Percentiles rank a stretch among this genome's conserved stretches.
Conservation (phyloP, 345 rosid genomes). For the Salix brachista region DNA sequence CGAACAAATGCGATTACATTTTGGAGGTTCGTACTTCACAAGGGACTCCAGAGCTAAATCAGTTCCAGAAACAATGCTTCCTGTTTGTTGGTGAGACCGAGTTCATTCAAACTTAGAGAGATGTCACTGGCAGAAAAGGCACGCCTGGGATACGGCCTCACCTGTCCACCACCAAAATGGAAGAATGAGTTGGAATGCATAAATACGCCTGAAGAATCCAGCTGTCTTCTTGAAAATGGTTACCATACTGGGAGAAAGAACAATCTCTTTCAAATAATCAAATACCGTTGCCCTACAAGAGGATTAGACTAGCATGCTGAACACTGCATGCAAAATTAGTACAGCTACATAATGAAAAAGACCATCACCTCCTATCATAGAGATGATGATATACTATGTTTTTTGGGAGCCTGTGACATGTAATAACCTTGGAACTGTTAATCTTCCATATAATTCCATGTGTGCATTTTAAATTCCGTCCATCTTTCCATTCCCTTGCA, state of each 20-base stretch:
- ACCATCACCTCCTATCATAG: no score
- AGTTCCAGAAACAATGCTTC: constrained; percentile 77
- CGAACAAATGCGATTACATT: not conserved
- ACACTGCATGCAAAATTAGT: no score
- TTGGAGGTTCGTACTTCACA: not conserved
- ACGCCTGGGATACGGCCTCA: constrained; percentile 69
- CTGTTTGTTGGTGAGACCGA: constrained; percentile 71
- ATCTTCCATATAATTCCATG: no score
- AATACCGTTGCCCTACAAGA: no score
- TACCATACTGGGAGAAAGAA: no score
- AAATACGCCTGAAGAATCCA: not conserved
- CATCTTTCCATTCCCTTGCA: not conserved
- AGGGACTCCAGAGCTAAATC: constrained; percentile 29
- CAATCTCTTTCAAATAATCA: no score
- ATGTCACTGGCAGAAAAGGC: constrained; percentile 46
- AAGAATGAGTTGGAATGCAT: not conserved
- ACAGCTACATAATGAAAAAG: no score
- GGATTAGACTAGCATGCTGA: no score
- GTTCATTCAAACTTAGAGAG: constrained; percentile 51
- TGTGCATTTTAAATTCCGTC: not conserved
- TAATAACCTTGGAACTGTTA: no score
- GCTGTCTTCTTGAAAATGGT: no score
- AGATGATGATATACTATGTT: no score
- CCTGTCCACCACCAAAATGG: constrained; percentile 42
- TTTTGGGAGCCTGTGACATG: no score